Evolutionary conservation across 2,329 filamentous ascomycete species (phyloP).

Genomic region (Chaetomiaceae sp.): DNA sequence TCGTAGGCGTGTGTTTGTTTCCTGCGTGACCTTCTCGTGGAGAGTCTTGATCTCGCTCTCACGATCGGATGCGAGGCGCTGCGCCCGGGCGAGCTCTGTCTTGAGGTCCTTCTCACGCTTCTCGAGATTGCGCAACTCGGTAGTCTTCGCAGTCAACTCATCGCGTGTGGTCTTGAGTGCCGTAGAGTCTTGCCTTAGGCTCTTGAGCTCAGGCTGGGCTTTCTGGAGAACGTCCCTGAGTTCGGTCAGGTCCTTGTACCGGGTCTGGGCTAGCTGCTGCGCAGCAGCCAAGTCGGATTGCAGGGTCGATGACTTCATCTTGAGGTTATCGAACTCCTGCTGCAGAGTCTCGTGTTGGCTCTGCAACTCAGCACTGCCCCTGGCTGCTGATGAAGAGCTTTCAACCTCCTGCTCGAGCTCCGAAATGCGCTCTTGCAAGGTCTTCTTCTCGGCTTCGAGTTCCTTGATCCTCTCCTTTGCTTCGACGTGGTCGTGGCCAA

Average conservation of each 20-base stretch:
- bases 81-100: constrained; percentile 65
- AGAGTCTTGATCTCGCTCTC: constrained; percentile 73
- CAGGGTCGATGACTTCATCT: constrained; percentile 62
- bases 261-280: constrained; percentile 76
- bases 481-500: constrained; percentile 80
- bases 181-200: constrained; percentile 69
- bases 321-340: constrained; percentile 62
- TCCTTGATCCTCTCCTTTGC: constrained; percentile 73
- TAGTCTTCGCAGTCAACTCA: constrained; percentile 56
- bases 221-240: constrained; percentile 76
- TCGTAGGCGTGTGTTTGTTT: constrained; percentile 65
- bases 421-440: constrained; percentile 59
- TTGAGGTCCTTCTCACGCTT: constrained; percentile 76
- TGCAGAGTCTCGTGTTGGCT: constrained; percentile 55
- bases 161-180: constrained; percentile 71
- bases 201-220: constrained; percentile 79
- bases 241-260: constrained; percentile 84
- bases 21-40: constrained; percentile 72
- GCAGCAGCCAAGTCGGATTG: constrained; percentile 82
- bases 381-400: constrained; percentile 30
- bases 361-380: constrained; percentile 52
- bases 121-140: constrained; percentile 71
- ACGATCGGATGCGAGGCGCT: constrained; percentile 66
- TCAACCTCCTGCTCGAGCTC: constrained; percentile 68
- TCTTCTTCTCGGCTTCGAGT: constrained; percentile 63